Base-by-base conservation (phyloP, 2,329 filamentous ascomycete genomes). In the Botrytis cinerea region DNA sequence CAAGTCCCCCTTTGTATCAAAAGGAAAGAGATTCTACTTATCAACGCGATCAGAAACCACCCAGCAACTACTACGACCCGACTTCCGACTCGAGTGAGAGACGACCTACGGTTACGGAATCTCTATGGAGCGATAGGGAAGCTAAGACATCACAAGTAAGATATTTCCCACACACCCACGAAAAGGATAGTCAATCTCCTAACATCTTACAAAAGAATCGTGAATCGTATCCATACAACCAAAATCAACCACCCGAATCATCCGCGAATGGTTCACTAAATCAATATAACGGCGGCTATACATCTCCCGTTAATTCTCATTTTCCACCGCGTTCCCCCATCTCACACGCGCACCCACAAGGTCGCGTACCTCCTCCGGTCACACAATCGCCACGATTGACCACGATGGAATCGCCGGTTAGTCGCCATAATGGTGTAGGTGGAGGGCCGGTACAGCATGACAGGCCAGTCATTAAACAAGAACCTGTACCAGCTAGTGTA, bases 271-370 rank as follows among this genome's bases (percentile, higher is more conserved):
- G 87, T 74, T 82, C 81, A 72, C 80, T 85, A 61, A 83, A 85
- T 64, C 88, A 87, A 77, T 85, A 85, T 80, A 86, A 85, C 83
- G 82, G 83, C 75, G 81, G 80, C 77, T 86, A 87, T 80, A 83
- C 84, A 70, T 88, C 87, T 64, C 86, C 87, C 51, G 82, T 84
- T 57, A 80, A 82, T 71, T 79, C 84, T 38, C 82, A 82, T 32
- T 85, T 85, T 75, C 83, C 84, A 64, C 83, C 86, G 38, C 84
- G 84, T 71, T 89, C 87, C 73, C 87, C 87, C 45, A 78, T 85
- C 75, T 82, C 86, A 25, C 86, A 86, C 75, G 83, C 85, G 22
- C 84, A 83, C 77, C 83, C 83, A 61, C 81, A 76, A 73, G 75
- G 77, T 57, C 78, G 74, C 59, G 63, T 72, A 40, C 73, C 74